Base-by-base conservation (phyloP, 148 eudicot species). In the Spergularia bocconei region DNA sequence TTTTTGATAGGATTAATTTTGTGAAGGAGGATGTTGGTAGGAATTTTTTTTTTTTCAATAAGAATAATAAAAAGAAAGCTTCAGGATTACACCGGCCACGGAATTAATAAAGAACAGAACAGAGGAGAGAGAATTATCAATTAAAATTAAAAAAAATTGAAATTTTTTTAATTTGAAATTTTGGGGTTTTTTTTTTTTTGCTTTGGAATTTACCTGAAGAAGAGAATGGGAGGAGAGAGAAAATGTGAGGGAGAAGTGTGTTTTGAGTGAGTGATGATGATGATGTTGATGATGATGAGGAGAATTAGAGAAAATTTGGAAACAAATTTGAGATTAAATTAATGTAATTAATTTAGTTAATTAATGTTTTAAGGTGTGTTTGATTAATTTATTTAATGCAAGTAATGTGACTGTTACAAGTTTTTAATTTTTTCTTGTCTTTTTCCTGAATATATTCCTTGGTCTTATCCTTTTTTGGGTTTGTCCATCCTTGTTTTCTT, bases 71-170 rank as follows among this genome's bases (percentile, higher is more conserved):
- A 72, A 67, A 39, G 23, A 44, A 60, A 62, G 20, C 21, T 63
- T 13, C 33, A 29, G 38, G 53, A 56, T 33, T 61, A 69, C 64
- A 68, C 11, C 41, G 48, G 61, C 55, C 68, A 62, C 47, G 29
- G 47, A 41, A 54, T n/a, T 68, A 61, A 47, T 25, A 72, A 17
- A 29, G 36, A 29, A 29, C 36, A 29, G 36, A 25, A 39, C n/a
- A 71, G 14, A 77, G 21, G 72, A 38, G 65, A 71, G n/a, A 54
- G 71, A 54, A 69, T 57, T 6, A 13, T 23, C 25, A 39, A 14
- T 7, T 4, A 21, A 11, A 65, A n/a, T 33, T 13, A 50, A 36
- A 15, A 25, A 29, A 4, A 14, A 13, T 0, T 38, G 36, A 15
- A 36, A 36, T 50, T 47, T 54, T 21, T 41, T 0, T 8, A 51